Evolutionary conservation across 805 yeast species (phyloP), one percentile per base, ranked within the genome.

Genomic region (Millerozyma miso): DNA sequence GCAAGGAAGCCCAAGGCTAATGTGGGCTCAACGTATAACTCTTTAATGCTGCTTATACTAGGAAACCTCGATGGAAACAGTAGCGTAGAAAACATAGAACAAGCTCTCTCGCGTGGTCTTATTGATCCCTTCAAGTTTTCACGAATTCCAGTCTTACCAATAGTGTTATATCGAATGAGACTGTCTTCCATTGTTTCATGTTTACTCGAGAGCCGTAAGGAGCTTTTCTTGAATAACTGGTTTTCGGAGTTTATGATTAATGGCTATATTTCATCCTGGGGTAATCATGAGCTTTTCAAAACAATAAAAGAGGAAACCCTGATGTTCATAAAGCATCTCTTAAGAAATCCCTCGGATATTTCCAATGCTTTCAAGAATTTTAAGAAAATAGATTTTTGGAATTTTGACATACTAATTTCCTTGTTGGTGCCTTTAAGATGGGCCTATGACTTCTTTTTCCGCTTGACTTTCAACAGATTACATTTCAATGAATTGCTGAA

Each of bases 131-230:
- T 63, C 38, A 66, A 66, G 43, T 60, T 68, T 45, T 58, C 69
- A 15, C 53, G 68, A 23, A 56, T 70, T 13, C 69, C 73, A 3
- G 45, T 61, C 8, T 55, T 70, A n/a, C 75, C 75, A 4, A 51
- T 69, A 13, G 56, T 67, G 31, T 41, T 70, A 43, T 69, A 64
- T 49, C 50, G 69, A 26, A 62, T 68, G 70, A 55, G 73, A 35
- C 48, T 53, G 10, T 58, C 64, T 19, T 66, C 69, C 36, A 40
- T 65, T 10, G 32, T 59, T 16, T 51, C 57, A 20, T 61, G 70
- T 40, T 38, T 67, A 2, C 56, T 62, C 37, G 52, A 49, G 4
- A 41, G 40, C 15, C 39, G 46, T 16, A 43, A 50, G 15, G 49
- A 46, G 7, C 32, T 35, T 33, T 31, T 43, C 15, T 15, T 50